A percentile compares a stretch with the other conserved stretches of the same genome.
These are phyloP conservation scores for Vigna trinervia DNA, from an alignment of 306 rosid genomes.

Conservation along the genomic window DNA sequence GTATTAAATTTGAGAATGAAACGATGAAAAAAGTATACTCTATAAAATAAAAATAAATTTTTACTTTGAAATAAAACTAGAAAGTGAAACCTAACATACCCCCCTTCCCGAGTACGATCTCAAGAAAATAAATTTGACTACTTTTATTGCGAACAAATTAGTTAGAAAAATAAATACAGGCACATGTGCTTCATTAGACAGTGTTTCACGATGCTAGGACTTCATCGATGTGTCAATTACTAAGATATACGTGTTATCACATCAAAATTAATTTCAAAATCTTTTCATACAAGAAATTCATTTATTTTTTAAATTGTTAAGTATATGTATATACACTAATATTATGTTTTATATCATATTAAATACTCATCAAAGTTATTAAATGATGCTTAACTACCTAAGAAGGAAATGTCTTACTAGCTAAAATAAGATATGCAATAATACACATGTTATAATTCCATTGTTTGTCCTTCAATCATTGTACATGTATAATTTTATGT, in stretches of 20 bases:
- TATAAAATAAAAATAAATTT: too few relatives aligned
- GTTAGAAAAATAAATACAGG: not conserved
- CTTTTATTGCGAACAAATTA: not conserved
- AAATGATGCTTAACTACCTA: not conserved
- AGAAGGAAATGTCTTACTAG: not conserved
- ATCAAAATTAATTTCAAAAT: not conserved
- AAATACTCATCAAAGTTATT: not conserved
- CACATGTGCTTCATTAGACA: not conserved
- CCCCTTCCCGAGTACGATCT: too few relatives aligned
- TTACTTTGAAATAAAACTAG: too few relatives aligned
- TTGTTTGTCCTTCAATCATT: not conserved
- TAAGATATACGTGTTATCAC: too few relatives aligned
- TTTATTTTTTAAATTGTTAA: too few relatives aligned
- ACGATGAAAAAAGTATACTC: too few relatives aligned
- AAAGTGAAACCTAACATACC: too few relatives aligned
- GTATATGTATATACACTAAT: too few relatives aligned
- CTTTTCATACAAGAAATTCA: not conserved
- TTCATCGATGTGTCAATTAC: too few relatives aligned
- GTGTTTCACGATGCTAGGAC: not conserved
- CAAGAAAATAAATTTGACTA: not conserved
- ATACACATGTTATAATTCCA: not conserved
- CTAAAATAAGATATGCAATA: not conserved
- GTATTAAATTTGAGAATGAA: too few relatives aligned
- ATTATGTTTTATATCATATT: not conserved
- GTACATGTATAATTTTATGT: too few relatives aligned